Evolutionary conservation across 1,284 basidiomycete species (phyloP), one percentile per base, ranked within the genome.

Genomic region (Puccinia polysora): DNA sequence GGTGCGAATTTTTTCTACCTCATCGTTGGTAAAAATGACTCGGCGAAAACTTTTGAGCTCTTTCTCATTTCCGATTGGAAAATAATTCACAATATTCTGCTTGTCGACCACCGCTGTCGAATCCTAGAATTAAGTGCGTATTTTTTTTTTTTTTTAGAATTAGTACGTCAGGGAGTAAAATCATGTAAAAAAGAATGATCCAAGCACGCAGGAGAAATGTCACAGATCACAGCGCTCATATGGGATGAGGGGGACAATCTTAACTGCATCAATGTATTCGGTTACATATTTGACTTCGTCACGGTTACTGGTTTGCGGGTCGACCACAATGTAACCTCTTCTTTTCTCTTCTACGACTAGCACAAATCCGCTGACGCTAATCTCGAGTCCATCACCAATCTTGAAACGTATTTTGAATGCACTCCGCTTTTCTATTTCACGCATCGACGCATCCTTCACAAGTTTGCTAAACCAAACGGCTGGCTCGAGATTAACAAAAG

Each of bases 41-140:
- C 49, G 30, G 30, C 63, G 63, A 38, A 65, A 40, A n/a, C n/a
- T 65, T 36, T 38, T 36, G 1, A 36, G 1, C 1, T 65, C 63
- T 65, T 65, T 65, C 1, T 28, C n/a, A 65, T 65, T 47, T n/a
- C 63, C 63, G 14, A 65, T 50, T 20, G 63, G 63, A 65, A 65
- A 65, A 25, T 65, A 65, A 38, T 50, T 50, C 45, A 65, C 32
- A 8, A 52, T 38, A 10, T 65, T 30, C 23, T 65, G 30, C 34
- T 52, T 49, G 5, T 49, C 45, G 40, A 65, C 63, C 32, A 65
- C 28, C 36, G 63, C 63, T 53, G 63, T 65, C 20, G 63, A 65
- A 34, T 65, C 63, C 63, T 65, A 32, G 20, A n/a, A 45, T 45
- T 1, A 30, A 23, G 8, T n/a, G 47, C 5, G 28, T 38, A 15